Conservation (phyloP, 129 eudicot genomes). For the Centaurea solstitialis region DNA sequence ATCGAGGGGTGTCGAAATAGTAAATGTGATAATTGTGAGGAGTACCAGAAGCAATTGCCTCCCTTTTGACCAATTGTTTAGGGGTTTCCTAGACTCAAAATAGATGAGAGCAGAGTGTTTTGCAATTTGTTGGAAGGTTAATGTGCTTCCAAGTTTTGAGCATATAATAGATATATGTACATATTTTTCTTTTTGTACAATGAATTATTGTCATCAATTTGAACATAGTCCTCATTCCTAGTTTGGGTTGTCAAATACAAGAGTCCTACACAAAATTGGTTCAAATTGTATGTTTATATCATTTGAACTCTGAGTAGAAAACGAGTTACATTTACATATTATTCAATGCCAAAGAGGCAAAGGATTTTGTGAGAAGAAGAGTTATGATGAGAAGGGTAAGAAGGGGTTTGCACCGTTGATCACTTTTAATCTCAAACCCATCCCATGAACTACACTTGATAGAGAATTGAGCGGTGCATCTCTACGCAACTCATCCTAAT, state of each 20-base stretch:
- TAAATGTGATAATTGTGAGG: slow-evolving; percentile 19
- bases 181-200: not conserved
- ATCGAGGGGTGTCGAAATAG: slow-evolving; percentile 16
- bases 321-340: not conserved
- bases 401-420: no score
- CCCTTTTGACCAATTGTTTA: slow-evolving; percentile 19
- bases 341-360: not conserved
- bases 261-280: not conserved
- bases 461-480: no score
- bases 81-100: not conserved
- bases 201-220: not conserved
- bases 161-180: not conserved
- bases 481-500: no score
- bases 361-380: no score
- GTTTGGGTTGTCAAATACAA: not conserved
- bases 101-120: slow-evolving; percentile 11
- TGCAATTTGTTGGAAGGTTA: slow-evolving; percentile 9
- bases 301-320: not conserved
- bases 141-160: slow-evolving; percentile 10
- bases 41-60: slow-evolving; percentile 12
- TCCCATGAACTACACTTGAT: no score
- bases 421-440: no score
- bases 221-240: not conserved
- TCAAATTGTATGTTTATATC: not conserved
- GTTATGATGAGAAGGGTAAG: no score